Conservation (phyloP, 441 rosid species). For the Theobroma grandiflorum region DNA sequence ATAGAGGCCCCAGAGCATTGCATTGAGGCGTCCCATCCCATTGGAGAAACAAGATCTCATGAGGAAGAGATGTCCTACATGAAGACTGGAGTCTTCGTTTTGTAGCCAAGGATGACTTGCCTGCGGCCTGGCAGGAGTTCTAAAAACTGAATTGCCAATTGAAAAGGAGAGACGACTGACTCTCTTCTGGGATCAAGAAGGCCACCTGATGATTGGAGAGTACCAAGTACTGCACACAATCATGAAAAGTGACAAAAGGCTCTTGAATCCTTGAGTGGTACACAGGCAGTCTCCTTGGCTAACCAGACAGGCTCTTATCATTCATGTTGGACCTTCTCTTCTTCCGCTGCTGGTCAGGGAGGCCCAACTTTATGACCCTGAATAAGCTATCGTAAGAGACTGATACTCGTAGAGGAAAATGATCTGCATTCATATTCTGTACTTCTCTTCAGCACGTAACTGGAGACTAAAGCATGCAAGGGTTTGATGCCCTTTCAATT, state of each 20-base stretch:
- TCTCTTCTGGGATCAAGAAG: background rate
- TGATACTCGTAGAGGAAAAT: background rate
- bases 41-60: background rate
- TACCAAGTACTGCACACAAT: background rate
- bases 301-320: conserved; percentile 44
- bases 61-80: conserved; percentile 43
- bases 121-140: conserved; percentile 33
- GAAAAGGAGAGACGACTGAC: background rate
- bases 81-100: conserved; percentile 45
- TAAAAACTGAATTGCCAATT: background rate
- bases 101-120: conserved; percentile 70
- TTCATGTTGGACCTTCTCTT: conserved; percentile 45
- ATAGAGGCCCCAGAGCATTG: conserved; percentile 24
- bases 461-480: too few species aligned
- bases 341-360: conserved; percentile 7
- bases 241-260: background rate
- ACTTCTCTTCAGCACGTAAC: too few species aligned
- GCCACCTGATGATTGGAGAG: too few species aligned
- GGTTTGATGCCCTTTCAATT: too few species aligned
- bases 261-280: conserved; percentile 20
- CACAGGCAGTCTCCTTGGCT: conserved; percentile 60
- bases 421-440: background rate
- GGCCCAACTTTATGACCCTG: background rate
- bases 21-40: conserved; percentile 8
- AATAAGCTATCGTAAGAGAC: background rate